Evolutionary conservation across 2,329 filamentous ascomycete species (phyloP), one percentile per base, ranked within the genome.

Genomic region (Colletotrichum sp.): DNA sequence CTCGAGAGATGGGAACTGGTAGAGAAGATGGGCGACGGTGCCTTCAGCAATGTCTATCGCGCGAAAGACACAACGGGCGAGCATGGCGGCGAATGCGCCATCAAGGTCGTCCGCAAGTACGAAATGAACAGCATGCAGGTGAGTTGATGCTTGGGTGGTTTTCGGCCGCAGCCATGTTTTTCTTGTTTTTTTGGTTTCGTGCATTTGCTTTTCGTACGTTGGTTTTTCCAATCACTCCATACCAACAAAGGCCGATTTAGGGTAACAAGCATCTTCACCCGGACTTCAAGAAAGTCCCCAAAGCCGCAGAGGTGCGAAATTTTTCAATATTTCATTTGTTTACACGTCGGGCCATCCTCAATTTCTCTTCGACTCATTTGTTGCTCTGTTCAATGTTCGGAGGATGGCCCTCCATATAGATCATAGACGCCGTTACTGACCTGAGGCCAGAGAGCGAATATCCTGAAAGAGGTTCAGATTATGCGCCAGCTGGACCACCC

Each of bases 81-180:
- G 77, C 34, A 75, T 26, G 92, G 92, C 26, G 92, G 92, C 79
- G 94, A 99, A 83, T 96, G 97, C 38, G 97, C 96, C 80, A 99
- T 99, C 90, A 99, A 99, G 86, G 97, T 99, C 67, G 97, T 99
- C 78, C 94, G 97, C 82, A 99, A 99, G 87, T 99, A 95, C 84
- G 97, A 99, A 87, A 98, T 99, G 95, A 99, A 98, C 87, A 96
- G 93, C 79, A 96, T 94, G 89, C 97, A 99, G 95, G 97, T 99
- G 91, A 92, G 96, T 94, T 81, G 74, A 63, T 67, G 63, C 48
- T 71, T 73, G 73, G 72, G 65, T 75, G 74, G 75, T 77, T 69
- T 52, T 67, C 73, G 73, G 57, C 61, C 73, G 75, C 73, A 48
- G 63, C 68, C 75, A 73, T 69, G 64, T 36, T 78, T 79, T 80